Evolutionary conservation across 768 basidiomycete genomes (phyloP).

Genomic region (Mycena galericulata): DNA sequence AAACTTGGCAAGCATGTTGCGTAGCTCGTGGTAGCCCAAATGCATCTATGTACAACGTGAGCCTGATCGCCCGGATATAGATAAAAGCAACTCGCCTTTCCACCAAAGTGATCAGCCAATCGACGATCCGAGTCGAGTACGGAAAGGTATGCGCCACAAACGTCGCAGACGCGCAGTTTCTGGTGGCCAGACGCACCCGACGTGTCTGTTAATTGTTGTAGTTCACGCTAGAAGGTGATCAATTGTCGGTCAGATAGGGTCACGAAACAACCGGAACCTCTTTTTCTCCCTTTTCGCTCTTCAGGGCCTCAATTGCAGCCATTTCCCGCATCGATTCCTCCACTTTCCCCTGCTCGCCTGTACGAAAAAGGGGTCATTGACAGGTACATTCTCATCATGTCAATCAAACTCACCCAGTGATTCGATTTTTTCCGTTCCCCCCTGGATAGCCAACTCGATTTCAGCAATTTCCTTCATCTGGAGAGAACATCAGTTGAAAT

Average conservation of each 20-base stretch:
- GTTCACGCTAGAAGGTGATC: constrained; percentile 73
- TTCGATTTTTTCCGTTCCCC: constrained; percentile 98
- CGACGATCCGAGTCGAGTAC: constrained; percentile 98
- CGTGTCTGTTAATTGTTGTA: constrained; percentile 96
- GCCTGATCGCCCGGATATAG: constrained; percentile 41
- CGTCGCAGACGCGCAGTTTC: constrained; percentile 99
- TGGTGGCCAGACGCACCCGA: constrained; percentile 99
- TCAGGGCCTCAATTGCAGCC: constrained; percentile 96
- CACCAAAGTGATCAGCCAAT: constrained; percentile 99
- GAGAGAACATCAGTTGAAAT: constrained; percentile 12
- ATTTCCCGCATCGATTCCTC: constrained; percentile 99
- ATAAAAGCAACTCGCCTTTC: constrained; percentile 76
- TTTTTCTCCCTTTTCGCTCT: constrained; percentile 95
- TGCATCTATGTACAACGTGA: constrained; percentile 80
- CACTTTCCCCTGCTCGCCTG: constrained; percentile 98
- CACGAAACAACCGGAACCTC: constrained; percentile 67
- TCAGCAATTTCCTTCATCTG: constrained; percentile 99
- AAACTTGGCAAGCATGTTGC: constrained; percentile 92
- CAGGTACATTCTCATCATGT: constrained; percentile 30
- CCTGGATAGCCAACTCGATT: constrained; percentile 98
- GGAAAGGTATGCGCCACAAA: constrained; percentile 99
- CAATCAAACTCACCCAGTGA: constrained; percentile 70
- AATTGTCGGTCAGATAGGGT: constrained; percentile 20
- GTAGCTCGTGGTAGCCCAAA: constrained; percentile 97
- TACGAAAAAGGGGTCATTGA: constrained; percentile 13